Evolutionary conservation across 352 stramenopile species (phyloP).

Genomic region (Globisporangium okanoganense): DNA sequence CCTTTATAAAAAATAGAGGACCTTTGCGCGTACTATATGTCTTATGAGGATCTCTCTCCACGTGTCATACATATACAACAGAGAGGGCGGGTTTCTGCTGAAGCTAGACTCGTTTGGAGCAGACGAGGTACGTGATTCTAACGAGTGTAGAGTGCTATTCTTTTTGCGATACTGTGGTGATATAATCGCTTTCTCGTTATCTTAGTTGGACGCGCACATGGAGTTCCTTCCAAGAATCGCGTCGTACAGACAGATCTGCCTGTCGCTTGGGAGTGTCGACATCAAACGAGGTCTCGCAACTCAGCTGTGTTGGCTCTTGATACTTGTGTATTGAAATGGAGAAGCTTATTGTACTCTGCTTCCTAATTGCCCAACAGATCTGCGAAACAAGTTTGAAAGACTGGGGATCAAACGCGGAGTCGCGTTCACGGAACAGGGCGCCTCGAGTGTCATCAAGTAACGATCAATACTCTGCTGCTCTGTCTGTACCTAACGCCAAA

Average conservation of each 20-base stretch:
- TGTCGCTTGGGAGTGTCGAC: conserved; percentile 47
- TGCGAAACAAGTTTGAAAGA: conserved; percentile 60
- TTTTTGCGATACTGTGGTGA: not conserved
- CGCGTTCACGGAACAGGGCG: conserved; percentile 35
- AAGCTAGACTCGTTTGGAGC: conserved; percentile 48
- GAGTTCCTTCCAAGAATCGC: conserved; percentile 35
- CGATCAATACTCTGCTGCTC: too few species aligned
- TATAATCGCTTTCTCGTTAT: not conserved
- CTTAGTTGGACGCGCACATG: conserved; percentile 52
- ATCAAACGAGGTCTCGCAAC: conserved; percentile 39
- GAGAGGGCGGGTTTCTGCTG: conserved; percentile 31
- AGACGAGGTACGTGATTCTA: conserved; percentile 32
- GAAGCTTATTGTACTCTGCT: not conserved
- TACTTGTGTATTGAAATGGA: not conserved
- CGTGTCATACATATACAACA: too few species aligned
- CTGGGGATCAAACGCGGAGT: conserved; percentile 41
- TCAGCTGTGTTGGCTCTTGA: not conserved
- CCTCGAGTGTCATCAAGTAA: conserved; percentile 33
- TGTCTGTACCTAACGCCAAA: not conserved
- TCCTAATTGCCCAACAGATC: conserved; percentile 21
- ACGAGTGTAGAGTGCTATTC: not conserved
- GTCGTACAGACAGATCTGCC: conserved; percentile 29
- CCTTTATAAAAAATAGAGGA: too few species aligned
- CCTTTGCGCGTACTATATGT: too few species aligned
- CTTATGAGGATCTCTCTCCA: too few species aligned